Conservation (phyloP, 2,329 filamentous ascomycete species). For the Beauveria varroae region DNA sequence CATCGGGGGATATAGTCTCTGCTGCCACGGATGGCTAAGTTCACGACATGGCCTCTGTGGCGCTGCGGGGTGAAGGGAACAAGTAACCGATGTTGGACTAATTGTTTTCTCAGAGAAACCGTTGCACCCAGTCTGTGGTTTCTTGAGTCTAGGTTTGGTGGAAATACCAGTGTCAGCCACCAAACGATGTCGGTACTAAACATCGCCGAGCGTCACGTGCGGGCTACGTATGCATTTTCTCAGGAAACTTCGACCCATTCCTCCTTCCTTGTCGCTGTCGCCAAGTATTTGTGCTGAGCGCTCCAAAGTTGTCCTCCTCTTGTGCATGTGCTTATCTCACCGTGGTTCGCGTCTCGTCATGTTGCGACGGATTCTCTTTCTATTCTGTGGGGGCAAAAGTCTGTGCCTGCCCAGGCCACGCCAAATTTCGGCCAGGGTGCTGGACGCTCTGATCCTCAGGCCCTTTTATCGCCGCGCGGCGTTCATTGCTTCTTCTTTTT, state of each 20-base stretch:
- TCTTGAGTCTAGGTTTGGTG: not conserved
- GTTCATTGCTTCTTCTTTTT: slow-evolving; percentile 20
- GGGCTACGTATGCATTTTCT: not conserved
- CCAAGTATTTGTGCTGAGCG: not conserved
- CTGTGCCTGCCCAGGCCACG: not conserved
- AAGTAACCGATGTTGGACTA: no score
- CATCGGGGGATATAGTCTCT: slow-evolving; percentile 17
- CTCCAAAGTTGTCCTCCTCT: not conserved
- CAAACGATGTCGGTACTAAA: slow-evolving; percentile 7
- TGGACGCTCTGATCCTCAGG: not conserved
- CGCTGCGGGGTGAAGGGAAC: not conserved
- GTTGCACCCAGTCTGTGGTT: not conserved
- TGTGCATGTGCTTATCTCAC: not conserved
- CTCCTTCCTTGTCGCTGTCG: not conserved
- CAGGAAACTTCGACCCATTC: not conserved
- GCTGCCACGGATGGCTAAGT: not conserved
- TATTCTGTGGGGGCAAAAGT: not conserved
- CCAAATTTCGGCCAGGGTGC: not conserved
- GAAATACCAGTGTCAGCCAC: not conserved
- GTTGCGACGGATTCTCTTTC: not conserved
- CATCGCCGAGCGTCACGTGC: slow-evolving; percentile 7
- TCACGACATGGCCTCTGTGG: slow-evolving; percentile 11
- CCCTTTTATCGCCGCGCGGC: not conserved
- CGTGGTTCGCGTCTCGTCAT: not conserved
- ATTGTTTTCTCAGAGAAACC: not conserved